Evolutionary conservation across 1,139 yeast species (phyloP).

Genomic region (Candida sp.): DNA sequence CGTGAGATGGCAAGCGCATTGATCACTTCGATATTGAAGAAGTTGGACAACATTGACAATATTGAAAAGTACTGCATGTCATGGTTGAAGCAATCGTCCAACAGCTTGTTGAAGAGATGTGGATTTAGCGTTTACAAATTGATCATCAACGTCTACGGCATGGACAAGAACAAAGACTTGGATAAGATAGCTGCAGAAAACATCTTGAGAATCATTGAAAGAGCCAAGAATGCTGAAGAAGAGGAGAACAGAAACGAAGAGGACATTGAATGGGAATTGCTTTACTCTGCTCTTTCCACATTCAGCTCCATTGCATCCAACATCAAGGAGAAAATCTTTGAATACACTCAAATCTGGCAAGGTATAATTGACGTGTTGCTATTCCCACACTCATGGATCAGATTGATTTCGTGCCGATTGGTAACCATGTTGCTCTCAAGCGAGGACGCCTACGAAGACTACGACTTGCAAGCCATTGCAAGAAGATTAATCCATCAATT

Average conservation of each 20-base stretch:
- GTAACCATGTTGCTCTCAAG: constrained; percentile 55
- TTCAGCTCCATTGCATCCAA: constrained; percentile 45
- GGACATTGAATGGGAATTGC: constrained; percentile 71
- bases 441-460: constrained; percentile 34
- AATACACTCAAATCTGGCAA: constrained; percentile 51
- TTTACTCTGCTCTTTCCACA: constrained; percentile 68
- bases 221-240: constrained; percentile 33
- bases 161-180: constrained; percentile 37
- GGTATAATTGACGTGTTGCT: constrained; percentile 59
- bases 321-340: constrained; percentile 34
- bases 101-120: constrained; percentile 67
- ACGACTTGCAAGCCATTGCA: constrained; percentile 66
- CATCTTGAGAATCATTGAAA: constrained; percentile 40
- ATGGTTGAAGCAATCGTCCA: constrained; percentile 69
- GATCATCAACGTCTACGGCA: constrained; percentile 55
- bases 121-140: constrained; percentile 79
- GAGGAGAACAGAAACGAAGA: constrained; percentile 18
- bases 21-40: constrained; percentile 57
- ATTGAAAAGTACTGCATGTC: constrained; percentile 64
- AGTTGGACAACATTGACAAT: constrained; percentile 42
- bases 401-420: constrained; percentile 70
- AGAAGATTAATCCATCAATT: constrained; percentile 76
- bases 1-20: constrained; percentile 83
- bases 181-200: constrained; percentile 43
- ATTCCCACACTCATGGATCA: constrained; percentile 94